Conservation (phyloP, 2,329 filamentous ascomycete species). For the Lecanoromycetidae sp. region DNA sequence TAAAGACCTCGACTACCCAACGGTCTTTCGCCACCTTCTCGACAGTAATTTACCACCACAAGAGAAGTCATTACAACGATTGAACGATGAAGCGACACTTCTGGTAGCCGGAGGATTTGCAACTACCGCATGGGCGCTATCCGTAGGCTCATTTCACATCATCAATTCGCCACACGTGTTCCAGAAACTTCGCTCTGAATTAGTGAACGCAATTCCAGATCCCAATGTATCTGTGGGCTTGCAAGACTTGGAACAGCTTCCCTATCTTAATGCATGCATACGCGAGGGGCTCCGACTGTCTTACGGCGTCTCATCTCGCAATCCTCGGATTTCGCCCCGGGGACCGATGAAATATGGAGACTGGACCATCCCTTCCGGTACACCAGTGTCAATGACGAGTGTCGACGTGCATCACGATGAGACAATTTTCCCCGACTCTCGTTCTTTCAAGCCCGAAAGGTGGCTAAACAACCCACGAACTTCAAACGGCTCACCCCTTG, state of each 20-base stretch:
- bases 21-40: conserved; percentile 9
- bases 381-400: conserved; percentile 17
- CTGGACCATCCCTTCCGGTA: conserved; percentile 16
- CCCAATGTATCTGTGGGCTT: background rate
- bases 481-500: conserved; percentile 24
- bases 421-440: conserved; percentile 27
- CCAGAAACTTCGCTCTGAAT: conserved; percentile 18
- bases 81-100: conserved; percentile 9
- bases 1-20: too few relatives aligned
- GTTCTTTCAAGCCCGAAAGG: conserved; percentile 27
- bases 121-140: conserved; percentile 9
- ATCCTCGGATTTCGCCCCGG: conserved; percentile 19
- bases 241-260: conserved; percentile 9
- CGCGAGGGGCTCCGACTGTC: conserved; percentile 20
- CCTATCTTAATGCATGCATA: conserved; percentile 5
- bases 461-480: conserved; percentile 24
- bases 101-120: conserved; percentile 7
- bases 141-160: conserved; percentile 11
- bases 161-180: conserved; percentile 18
- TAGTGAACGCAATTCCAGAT: conserved; percentile 11
- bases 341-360: conserved; percentile 14
- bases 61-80: background rate
- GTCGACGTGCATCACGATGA: conserved; percentile 25
- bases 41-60: conserved; percentile 7
- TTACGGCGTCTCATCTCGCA: conserved; percentile 18